A percentile compares a stretch with the other conserved stretches of the same genome.
Evolutionary conservation across 768 basidiomycete species (phyloP).

Genomic region (Termitomyces sp.): DNA sequence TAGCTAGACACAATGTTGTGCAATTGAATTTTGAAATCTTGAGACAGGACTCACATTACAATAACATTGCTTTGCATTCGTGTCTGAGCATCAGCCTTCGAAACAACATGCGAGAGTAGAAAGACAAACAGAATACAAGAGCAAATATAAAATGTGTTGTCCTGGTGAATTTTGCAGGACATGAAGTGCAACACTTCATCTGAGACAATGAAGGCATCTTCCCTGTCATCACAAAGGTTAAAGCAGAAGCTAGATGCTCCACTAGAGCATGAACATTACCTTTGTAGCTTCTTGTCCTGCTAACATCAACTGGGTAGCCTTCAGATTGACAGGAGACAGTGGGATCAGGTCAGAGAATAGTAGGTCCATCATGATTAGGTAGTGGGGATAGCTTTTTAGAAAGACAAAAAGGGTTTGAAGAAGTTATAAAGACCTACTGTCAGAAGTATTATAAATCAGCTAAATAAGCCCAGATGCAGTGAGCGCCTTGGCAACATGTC

Average conservation of each 20-base stretch:
- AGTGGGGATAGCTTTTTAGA: too few species aligned
- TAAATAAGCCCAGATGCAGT: too few species aligned
- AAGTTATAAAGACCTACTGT: too few species aligned
- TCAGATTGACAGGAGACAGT: conserved; percentile 30
- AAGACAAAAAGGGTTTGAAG: too few species aligned
- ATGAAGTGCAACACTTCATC: conserved; percentile 62
- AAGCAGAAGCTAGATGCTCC: neutral
- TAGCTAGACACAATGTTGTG: conserved; percentile 32
- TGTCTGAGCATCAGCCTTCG: conserved; percentile 34
- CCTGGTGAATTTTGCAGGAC: conserved; percentile 70
- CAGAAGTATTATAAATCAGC: too few species aligned
- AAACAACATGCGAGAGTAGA: neutral
- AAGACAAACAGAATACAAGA: conserved; percentile 39
- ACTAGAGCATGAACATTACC: conserved; percentile 16
- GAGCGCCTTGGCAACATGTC: too few species aligned
- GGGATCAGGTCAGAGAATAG: conserved; percentile 21
- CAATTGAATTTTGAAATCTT: neutral
- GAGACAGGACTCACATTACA: conserved; percentile 46
- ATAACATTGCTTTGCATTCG: conserved; percentile 60
- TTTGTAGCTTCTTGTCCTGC: conserved; percentile 38
- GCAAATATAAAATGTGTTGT: too few species aligned
- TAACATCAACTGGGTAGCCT: conserved; percentile 38
- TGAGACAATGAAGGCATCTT: conserved; percentile 71
- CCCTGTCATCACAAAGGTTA: conserved; percentile 25
- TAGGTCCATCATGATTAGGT: too few species aligned